Evolutionary conservation across 2,329 filamentous ascomycete species (phyloP), one percentile per base, ranked within the genome.

Genomic region (Simplicillium aogashimaense): DNA sequence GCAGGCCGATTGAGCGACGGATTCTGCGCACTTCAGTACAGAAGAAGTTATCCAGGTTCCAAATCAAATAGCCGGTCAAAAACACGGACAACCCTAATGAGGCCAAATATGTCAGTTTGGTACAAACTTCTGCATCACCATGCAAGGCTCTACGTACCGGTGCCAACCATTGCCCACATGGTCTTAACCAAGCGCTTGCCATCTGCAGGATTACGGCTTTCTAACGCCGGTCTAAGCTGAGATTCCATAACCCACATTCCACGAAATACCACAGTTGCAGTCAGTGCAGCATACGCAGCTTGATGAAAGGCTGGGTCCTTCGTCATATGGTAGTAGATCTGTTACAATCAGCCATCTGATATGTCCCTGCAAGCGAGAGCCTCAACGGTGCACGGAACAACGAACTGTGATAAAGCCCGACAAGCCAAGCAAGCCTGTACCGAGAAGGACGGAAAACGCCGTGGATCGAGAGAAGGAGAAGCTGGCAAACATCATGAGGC

Each of bases 241-340:
- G 51, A 55, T 49, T 72, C 67, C 82, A 90, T 90, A 18, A 85
- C 76, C 55, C 78, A 86, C 67, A 89, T 81, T 50, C 79, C 83
- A 29, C 83, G 78, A 39, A 83, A 65, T 17, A 92, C 69, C 16
- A 90, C 77, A 33, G 79, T 67, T 5, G 72, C 70, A 1, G 86
- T 92, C 34, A 94, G 64, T 3, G 83, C 54, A 2, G 79, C 84
- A 50, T 88, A 94, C 4, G 81, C 82, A 45, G 78, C 80, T 56
- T 94, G 86, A 61, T 94, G 87, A 58, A 94, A 94, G 2, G 76
- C 67, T 0, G 87, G 86, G 47, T 94, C 81, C 55, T 89, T 86
- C 13, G 88, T 77, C 46, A 85, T 78, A 54, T 88, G 83, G 60
- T 94, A 94, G 59, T 65, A 66, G 3, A 58, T 52, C 65, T 69